Evolutionary conservation across 352 stramenopile genomes (phyloP).

Genomic region (Globisporangium ultimum): DNA sequence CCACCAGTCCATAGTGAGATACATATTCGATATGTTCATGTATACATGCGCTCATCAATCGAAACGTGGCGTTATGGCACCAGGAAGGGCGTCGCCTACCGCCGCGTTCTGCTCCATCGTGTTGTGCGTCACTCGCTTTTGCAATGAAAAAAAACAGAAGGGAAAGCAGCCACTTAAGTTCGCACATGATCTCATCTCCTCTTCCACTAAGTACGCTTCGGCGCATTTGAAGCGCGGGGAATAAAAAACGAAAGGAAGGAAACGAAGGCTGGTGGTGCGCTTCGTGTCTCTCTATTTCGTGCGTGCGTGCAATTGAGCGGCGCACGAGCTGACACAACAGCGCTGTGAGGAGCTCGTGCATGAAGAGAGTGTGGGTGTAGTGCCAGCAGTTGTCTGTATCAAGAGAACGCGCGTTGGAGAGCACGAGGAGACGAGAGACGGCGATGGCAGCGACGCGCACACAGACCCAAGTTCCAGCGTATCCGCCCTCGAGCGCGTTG

Average conservation of each 20-base stretch:
- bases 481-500: neutral
- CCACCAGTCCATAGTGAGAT: neutral
- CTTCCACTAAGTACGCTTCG: neutral
- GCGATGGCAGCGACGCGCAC: neutral
- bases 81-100: constrained; percentile 21
- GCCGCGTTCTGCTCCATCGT: constrained; percentile 49
- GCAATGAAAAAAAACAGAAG: neutral
- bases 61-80: neutral
- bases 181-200: neutral
- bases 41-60: neutral
- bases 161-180: neutral
- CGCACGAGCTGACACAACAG: neutral
- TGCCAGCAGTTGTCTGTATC: neutral
- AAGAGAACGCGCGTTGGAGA: neutral
- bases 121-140: neutral
- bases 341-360: neutral
- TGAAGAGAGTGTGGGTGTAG: neutral
- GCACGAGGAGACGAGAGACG: neutral
- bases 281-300: neutral
- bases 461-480: neutral
- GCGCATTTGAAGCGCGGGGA: constrained; percentile 1
- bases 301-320: neutral
- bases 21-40: neutral
- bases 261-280: neutral
- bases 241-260: constrained; percentile 3